Conservation (phyloP, 768 basidiomycete genomes). For the Rubroboletus pulcherrimus region DNA sequence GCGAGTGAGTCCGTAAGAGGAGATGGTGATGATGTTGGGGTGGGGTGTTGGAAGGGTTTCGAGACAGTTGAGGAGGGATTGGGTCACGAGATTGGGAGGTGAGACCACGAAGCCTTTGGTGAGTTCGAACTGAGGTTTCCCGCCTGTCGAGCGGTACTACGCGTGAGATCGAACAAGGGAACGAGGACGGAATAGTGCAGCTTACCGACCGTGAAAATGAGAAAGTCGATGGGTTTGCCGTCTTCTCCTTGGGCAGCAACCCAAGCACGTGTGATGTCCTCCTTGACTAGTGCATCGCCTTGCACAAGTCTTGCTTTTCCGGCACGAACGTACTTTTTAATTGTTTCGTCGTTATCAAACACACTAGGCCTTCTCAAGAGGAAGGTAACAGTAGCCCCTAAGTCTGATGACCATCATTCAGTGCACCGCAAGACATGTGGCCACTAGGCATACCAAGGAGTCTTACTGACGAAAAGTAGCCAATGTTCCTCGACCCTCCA, state of each 20-base stretch:
- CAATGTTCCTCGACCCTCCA: constrained; percentile 56
- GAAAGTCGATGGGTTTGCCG: constrained; percentile 42
- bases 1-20: constrained; percentile 50
- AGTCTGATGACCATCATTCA: constrained; percentile 34
- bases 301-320: constrained; percentile 53
- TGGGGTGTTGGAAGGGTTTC: constrained; percentile 46
- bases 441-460: constrained; percentile 39
- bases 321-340: constrained; percentile 48
- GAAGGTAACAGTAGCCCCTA: constrained; percentile 60
- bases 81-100: constrained; percentile 58
- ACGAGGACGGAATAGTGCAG: neutral
- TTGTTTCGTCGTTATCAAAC: constrained; percentile 51
- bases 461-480: constrained; percentile 46
- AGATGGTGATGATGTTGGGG: constrained; percentile 52
- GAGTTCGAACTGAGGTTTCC: constrained; percentile 39
- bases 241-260: constrained; percentile 30
- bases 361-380: constrained; percentile 49
- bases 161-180: neutral
- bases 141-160: constrained; percentile 4
- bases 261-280: constrained; percentile 54
- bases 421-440: neutral
- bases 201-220: constrained; percentile 63
- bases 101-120: constrained; percentile 46
- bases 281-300: constrained; percentile 56
- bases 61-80: constrained; percentile 51